These are phyloP conservation scores for Hapsidospora chrysogenum DNA, from an alignment of 495 filamentous ascomycete genomes.

Conservation along the genomic window DNA sequence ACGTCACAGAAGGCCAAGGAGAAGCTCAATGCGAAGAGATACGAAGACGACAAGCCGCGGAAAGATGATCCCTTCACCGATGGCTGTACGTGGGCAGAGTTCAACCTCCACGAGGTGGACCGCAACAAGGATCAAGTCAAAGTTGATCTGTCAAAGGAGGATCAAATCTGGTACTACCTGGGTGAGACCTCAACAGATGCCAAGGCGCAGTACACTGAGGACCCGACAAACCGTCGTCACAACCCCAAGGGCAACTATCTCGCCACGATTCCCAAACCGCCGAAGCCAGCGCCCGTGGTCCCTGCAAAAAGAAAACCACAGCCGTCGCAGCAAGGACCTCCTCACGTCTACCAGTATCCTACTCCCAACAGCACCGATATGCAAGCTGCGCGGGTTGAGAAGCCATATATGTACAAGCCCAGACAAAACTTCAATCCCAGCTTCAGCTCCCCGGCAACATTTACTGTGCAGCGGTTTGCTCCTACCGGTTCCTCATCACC, in stretches of 20 bases:
- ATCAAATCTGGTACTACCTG: conserved; percentile 83
- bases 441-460: conserved; percentile 3
- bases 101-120: conserved; percentile 38
- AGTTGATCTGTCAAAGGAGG: conserved; percentile 48
- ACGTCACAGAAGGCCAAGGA: conserved; percentile 36
- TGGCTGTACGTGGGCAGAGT: conserved; percentile 62
- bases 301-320: no score
- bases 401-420: conserved; percentile 1
- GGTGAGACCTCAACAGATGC: conserved; percentile 78
- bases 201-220: conserved; percentile 81
- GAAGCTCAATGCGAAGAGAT: conserved; percentile 37
- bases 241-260: conserved; percentile 45
- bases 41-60: conserved; percentile 42
- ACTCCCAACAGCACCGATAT: conserved; percentile 3
- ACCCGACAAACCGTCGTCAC: conserved; percentile 38
- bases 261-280: conserved; percentile 40
- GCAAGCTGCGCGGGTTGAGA: not conserved
- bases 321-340: conserved; percentile 4
- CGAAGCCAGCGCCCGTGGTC: conserved; percentile 7
- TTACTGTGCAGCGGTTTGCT: conserved; percentile 1
- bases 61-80: conserved; percentile 55
- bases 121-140: conserved; percentile 24
- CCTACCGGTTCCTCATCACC: not conserved
- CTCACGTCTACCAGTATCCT: no score
- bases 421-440: not conserved